These are phyloP conservation scores for Heliamphora pulchella DNA, from an alignment of 179 eudicot species.

Conservation along the genomic window DNA sequence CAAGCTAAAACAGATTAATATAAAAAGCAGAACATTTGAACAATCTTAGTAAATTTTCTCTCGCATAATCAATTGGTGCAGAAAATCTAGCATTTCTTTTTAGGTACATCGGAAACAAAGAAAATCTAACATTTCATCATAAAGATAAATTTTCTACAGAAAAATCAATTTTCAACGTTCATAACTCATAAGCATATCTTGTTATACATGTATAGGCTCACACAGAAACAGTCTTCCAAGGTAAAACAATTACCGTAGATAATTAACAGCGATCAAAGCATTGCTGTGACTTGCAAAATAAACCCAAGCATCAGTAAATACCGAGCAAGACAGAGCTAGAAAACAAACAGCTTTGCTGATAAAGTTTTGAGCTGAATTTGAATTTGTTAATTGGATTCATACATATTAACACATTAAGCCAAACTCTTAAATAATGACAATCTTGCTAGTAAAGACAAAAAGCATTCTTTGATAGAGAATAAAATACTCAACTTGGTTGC, in stretches of 20 bases:
- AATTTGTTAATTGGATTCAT: neutral
- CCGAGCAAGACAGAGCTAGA: conserved; percentile 13
- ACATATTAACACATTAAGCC: neutral
- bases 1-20: too few relatives aligned
- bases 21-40: too few relatives aligned
- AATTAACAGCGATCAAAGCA: neutral
- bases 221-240: neutral
- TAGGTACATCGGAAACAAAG: too few relatives aligned
- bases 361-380: neutral
- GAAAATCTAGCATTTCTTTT: too few relatives aligned
- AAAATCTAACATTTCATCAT: too few relatives aligned
- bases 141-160: too few relatives aligned
- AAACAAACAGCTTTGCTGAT: conserved; percentile 3
- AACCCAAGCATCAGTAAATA: neutral
- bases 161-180: neutral
- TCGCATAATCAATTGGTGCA: too few relatives aligned
- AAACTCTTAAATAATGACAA: too few relatives aligned
- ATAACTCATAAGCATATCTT: neutral
- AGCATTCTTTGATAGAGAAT: neutral
- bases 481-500: neutral
- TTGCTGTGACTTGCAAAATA: neutral
- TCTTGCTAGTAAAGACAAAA: neutral
- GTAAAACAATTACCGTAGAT: neutral
- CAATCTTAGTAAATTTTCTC: too few relatives aligned
- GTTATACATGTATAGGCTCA: neutral